phyloP scores from a whole-genome alignment of 768 basidiomycete species.

The Pholiota molesta region DNA sequence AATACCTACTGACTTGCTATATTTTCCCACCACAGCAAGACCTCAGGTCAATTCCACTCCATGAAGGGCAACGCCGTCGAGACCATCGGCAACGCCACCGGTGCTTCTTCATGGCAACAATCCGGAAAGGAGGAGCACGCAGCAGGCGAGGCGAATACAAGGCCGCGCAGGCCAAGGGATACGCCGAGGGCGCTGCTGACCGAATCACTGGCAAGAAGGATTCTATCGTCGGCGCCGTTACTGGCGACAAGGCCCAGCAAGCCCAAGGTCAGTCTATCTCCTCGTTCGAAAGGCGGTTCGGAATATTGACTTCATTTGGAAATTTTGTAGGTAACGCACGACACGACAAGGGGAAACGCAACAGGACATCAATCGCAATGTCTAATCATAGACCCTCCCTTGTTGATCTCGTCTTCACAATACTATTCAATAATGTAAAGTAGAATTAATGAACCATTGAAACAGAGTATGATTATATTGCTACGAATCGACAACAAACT shows the following conservation, averaged over 20 bases:
- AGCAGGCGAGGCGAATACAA: conserved; percentile 53
- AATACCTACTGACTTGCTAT: not conserved
- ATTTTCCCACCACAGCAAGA: conserved; percentile 33
- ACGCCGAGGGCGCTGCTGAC: conserved; percentile 50
- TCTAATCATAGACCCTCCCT: not conserved
- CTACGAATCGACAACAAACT: too few relatives aligned
- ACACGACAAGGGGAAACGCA: conserved; percentile 55
- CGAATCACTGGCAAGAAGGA: conserved; percentile 51
- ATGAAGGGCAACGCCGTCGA: conserved; percentile 44
- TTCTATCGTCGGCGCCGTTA: conserved; percentile 51
- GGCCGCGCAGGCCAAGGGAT: conserved; percentile 52
- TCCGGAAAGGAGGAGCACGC: conserved; percentile 56
- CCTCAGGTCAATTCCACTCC: conserved; percentile 46
- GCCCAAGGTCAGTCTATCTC: conserved; percentile 34
- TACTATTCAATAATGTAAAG: too few relatives aligned
- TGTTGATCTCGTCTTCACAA: too few relatives aligned
- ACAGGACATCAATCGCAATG: conserved; percentile 49
- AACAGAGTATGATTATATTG: too few relatives aligned
- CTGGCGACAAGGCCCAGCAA: conserved; percentile 51
- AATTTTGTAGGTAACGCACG: conserved; percentile 46
- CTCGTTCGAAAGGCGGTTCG: not conserved
- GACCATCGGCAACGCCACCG: conserved; percentile 51
- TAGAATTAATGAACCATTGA: too few relatives aligned
- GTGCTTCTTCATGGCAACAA: conserved; percentile 44
- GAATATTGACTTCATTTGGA: too few relatives aligned